Base-by-base conservation (phyloP, 2,329 filamentous ascomycete species). In the Cryphonectria parasitica region DNA sequence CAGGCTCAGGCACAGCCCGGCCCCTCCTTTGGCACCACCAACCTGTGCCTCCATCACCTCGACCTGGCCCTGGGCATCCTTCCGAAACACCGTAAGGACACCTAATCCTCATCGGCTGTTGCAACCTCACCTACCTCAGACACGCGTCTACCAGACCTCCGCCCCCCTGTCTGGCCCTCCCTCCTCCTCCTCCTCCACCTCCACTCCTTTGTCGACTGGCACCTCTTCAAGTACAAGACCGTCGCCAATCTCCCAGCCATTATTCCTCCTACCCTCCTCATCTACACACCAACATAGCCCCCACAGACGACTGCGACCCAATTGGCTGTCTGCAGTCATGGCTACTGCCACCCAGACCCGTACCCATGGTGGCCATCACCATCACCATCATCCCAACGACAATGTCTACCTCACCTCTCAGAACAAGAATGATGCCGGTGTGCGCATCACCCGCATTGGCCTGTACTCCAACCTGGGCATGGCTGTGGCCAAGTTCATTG, bases 401-500 rank as follows among this genome's bases (percentile, higher is more conserved):
- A 96, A 93, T 82, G 88, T 90, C 58, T 96, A 94, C 79, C 86
- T 97, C 65, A 92, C 90, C 4, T 95, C 92, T 8, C 86, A 86
- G 74, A 93, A 97, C 83, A 96, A 94, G 82, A 91, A 92, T 75
- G 96, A 99, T 82, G 94, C 96, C 65, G 94, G 94, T 74, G 97
- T 97, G 76, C 91, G 94, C 77, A 98, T 98, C 78, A 99, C 96
- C 67, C 87, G 94, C 74, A 92, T 98, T 76, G 94, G 94, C 36
- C 86, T 97, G 62, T 92, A 91, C 78, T 93, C 95, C 75, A 99
- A 99, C 80, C 85, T 98, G 67, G 91, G 90, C 78, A 98, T 99
- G 95, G 96, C 95, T 65, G 85, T 98, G 76, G 92, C 90, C 75
- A 99, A 99, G 81, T 96, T 95, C 58, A 85, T 95, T 39, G 96